A percentile compares a stretch with the other conserved stretches of the same genome.
These are phyloP conservation scores for Fusarium chuoi DNA, from an alignment of 2,329 filamentous ascomycete species.

Conservation along the genomic window DNA sequence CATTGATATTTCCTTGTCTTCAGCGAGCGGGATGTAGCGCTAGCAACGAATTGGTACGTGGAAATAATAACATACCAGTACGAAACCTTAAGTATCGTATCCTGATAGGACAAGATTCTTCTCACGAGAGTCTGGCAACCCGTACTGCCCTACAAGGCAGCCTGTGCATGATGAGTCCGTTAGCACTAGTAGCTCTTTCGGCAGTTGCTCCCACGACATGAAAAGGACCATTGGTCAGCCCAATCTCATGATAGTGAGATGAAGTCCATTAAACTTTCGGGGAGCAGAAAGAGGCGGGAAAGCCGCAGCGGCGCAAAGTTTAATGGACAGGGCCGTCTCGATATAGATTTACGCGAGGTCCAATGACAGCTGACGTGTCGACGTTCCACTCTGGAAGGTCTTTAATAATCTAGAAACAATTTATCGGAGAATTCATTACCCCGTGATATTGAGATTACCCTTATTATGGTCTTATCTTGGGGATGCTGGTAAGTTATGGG, in stretches of 20 bases:
- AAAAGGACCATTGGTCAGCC: not conserved
- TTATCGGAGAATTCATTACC: not conserved
- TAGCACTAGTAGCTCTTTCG: not conserved
- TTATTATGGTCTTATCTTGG: not conserved
- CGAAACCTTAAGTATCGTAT: rapidly evolving
- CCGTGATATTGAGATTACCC: not conserved
- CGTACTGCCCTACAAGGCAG: not conserved
- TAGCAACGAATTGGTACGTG: too few relatives aligned
- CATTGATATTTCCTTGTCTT: not conserved
- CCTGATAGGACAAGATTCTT: rapidly evolving
- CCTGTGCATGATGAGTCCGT: not conserved
- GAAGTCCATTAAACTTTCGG: not conserved
- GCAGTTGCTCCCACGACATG: not conserved
- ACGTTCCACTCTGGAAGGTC: not conserved
- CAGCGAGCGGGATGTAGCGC: not conserved
- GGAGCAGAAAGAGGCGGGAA: not conserved
- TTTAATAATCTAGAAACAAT: not conserved
- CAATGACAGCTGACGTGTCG: not conserved
- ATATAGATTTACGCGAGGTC: not conserved
- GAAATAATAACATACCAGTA: too few relatives aligned
- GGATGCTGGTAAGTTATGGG: rapidly evolving
- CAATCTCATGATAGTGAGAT: not conserved
- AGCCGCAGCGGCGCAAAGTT: too few relatives aligned
- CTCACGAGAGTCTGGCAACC: rapidly evolving
- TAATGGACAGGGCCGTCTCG: not conserved